These are phyloP conservation scores for Solanum medicagineum DNA, from an alignment of 257 asterid species.

Conservation along the genomic window DNA sequence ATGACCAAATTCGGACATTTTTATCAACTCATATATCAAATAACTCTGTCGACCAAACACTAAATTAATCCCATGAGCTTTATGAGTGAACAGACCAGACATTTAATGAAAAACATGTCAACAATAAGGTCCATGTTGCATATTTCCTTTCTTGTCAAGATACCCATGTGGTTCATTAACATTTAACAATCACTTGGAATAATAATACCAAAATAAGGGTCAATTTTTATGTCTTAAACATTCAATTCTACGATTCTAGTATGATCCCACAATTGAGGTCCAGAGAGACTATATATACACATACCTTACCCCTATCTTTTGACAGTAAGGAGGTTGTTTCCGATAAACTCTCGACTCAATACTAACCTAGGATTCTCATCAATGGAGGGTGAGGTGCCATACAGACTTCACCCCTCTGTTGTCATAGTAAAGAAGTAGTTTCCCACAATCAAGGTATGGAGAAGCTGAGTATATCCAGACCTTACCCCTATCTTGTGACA, in stretches of 20 bases:
- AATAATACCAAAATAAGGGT: neutral
- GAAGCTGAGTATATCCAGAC: too few species aligned
- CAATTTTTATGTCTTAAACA: neutral
- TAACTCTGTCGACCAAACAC: neutral
- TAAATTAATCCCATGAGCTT: neutral
- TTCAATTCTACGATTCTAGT: neutral
- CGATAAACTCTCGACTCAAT: neutral
- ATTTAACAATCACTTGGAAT: neutral
- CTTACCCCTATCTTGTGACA: neutral
- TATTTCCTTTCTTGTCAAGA: neutral
- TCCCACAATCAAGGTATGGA: too few species aligned
- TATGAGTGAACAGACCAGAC: neutral
- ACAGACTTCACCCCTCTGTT: neutral
- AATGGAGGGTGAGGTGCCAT: neutral
- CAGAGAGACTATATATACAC: neutral
- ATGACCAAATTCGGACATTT: neutral
- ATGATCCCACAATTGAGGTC: neutral
- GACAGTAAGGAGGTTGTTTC: neutral
- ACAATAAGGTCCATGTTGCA: neutral
- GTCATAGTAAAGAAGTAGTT: neutral
- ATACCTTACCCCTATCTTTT: neutral
- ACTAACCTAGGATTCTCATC: neutral
- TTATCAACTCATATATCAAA: neutral
- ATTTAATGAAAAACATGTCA: neutral
- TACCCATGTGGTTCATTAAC: neutral